Percentiles rank a stretch among this genome's conserved stretches.
Evolutionary conservation across 2,329 filamentous ascomycete genomes (phyloP).

Genomic region (Blastomyces percursus): DNA sequence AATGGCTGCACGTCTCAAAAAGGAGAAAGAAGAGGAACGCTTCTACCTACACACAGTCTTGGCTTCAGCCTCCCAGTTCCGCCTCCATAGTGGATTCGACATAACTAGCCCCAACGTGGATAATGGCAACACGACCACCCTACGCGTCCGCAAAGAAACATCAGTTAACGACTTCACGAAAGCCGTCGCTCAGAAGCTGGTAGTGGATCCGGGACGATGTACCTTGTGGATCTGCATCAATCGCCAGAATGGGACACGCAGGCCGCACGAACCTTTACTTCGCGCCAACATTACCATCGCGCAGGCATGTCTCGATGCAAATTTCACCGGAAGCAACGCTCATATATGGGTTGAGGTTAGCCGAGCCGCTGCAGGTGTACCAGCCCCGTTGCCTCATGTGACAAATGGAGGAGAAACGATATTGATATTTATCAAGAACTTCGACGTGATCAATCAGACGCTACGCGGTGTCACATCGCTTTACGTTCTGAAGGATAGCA

Average conservation of each 20-base stretch:
- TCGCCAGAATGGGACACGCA: conserved; percentile 2
- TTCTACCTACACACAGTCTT: neutral
- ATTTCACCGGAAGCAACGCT: neutral
- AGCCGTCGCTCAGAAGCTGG: neutral
- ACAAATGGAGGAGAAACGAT: neutral
- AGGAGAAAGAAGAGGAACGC: neutral
- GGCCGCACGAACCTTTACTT: neutral
- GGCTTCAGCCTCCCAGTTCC: neutral
- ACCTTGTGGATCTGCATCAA: neutral
- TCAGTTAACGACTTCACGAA: neutral
- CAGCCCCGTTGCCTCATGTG: neutral
- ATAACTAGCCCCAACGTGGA: neutral
- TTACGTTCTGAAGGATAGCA: neutral
- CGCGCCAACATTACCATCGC: neutral
- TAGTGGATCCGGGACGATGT: neutral
- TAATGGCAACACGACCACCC: neutral
- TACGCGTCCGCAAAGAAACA: neutral
- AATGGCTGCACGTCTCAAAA: neutral
- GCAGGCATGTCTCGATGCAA: neutral
- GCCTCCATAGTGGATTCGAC: conserved; percentile 1
- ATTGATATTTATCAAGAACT: conserved; percentile 6
- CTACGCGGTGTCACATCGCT: neutral
- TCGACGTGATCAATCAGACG: conserved; percentile 2
- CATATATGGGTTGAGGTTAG: conserved; percentile 1
- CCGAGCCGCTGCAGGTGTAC: neutral